Percentiles rank a stretch among this genome's conserved stretches.
These are phyloP conservation scores for Ustilago hordei DNA, from an alignment of 1,284 basidiomycete genomes.

Conservation along the genomic window DNA sequence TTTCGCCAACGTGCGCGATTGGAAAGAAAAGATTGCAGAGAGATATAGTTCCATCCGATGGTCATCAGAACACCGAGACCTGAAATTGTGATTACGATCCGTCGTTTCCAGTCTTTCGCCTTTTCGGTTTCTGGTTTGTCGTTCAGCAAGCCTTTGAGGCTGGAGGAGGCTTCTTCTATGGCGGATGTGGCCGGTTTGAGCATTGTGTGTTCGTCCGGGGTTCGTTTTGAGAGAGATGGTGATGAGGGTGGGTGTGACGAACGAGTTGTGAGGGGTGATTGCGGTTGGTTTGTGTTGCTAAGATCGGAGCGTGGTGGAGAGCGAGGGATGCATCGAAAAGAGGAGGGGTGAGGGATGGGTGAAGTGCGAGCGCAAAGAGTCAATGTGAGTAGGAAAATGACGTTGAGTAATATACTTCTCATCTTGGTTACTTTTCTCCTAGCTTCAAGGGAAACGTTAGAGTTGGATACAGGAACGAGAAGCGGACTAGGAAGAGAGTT, in stretches of 20 bases:
- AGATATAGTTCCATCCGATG: constrained; percentile 37
- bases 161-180: background rate
- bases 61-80: constrained; percentile 20
- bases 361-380: constrained; percentile 22
- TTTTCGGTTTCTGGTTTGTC: background rate
- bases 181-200: background rate
- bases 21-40: constrained; percentile 17
- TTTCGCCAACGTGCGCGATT: constrained; percentile 12
- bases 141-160: background rate
- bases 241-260: background rate
- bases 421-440: constrained; percentile 9
- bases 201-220: background rate
- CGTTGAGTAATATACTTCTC: constrained; percentile 12
- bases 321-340: background rate
- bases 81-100: constrained; percentile 16
- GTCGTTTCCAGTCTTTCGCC: constrained; percentile 35
- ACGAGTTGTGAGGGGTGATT: background rate
- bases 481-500: background rate
- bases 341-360: constrained; percentile 8
- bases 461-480: background rate
- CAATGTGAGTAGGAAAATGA: constrained; percentile 11
- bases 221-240: background rate
- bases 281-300: background rate
- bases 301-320: background rate
- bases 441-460: background rate